Evolutionary conservation across 345 rosid genomes (phyloP).

Genomic region (Citrus glauca): DNA sequence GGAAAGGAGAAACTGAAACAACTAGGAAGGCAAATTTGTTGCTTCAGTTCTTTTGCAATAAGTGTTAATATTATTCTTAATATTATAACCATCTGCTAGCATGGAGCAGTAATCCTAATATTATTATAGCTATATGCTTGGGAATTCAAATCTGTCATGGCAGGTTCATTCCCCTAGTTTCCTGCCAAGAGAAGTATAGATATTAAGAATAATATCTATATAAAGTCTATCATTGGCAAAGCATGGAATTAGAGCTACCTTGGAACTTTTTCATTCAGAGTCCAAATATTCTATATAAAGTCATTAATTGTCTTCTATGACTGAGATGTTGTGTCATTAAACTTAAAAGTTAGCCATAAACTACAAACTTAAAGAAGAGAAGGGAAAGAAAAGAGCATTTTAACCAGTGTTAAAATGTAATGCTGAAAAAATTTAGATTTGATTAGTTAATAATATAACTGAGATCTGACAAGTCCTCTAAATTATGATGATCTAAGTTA

Average conservation of each 20-base stretch:
- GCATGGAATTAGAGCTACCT: background rate
- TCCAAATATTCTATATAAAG: background rate
- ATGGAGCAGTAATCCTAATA: background rate
- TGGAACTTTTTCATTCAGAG: background rate
- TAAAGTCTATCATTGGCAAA: background rate
- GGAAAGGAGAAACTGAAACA: background rate
- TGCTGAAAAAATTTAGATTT: background rate
- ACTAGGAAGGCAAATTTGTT: background rate
- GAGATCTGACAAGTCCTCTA: background rate
- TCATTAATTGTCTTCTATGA: background rate
- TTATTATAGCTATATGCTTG: background rate
- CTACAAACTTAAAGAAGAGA: background rate
- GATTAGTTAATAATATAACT: background rate
- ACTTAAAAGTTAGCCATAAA: background rate
- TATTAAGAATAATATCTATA: too few relatives aligned
- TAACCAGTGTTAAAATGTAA: background rate
- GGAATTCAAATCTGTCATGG: background rate
- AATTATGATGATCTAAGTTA: background rate
- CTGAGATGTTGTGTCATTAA: background rate
- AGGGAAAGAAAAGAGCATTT: background rate
- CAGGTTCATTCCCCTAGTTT: background rate
- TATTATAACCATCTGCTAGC: background rate
- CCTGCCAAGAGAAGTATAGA: background rate
- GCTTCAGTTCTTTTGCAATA: background rate
- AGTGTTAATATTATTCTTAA: background rate